Conservation (phyloP, 73 alveolate genomes). For the Halteria grandinella region DNA sequence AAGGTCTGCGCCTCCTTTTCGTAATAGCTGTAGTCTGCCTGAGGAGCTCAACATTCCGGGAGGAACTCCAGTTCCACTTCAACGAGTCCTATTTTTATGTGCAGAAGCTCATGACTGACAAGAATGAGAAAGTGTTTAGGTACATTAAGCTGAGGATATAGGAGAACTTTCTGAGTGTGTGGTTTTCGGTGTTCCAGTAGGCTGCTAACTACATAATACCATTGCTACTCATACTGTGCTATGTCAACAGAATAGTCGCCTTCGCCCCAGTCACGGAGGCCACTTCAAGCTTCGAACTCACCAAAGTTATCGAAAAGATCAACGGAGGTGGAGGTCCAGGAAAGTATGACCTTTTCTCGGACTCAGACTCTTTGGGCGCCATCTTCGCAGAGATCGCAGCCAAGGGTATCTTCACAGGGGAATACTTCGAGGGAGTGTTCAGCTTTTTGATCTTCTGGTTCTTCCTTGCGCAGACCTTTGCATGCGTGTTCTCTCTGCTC, state of each 20-base stretch:
- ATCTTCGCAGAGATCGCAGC: constrained; percentile 27
- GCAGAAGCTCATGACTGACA: constrained; percentile 47
- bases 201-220: constrained; percentile 22
- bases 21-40: constrained; percentile 5
- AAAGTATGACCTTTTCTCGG: constrained; percentile 7
- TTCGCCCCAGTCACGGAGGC: not conserved
- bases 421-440: constrained; percentile 20
- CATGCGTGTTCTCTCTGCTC: constrained; percentile 31
- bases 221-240: constrained; percentile 17
- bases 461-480: not conserved
- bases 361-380: constrained; percentile 2
- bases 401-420: constrained; percentile 40
- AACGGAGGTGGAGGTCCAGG: not conserved
- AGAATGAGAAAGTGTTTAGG: constrained; percentile 52
- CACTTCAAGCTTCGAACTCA: not conserved
- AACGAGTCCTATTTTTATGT: constrained; percentile 50
- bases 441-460: constrained; percentile 47
- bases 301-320: not conserved
- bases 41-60: constrained; percentile 35
- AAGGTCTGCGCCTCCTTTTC: not conserved
- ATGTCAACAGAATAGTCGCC: constrained; percentile 36
- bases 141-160: constrained; percentile 42
- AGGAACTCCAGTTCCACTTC: constrained; percentile 46
- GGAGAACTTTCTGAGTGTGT: constrained; percentile 34
- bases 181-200: constrained; percentile 25